A percentile compares a stretch with the other conserved stretches of the same genome.
Conservation (phyloP, 129 eudicot genomes). For the Artemisia argyi region DNA sequence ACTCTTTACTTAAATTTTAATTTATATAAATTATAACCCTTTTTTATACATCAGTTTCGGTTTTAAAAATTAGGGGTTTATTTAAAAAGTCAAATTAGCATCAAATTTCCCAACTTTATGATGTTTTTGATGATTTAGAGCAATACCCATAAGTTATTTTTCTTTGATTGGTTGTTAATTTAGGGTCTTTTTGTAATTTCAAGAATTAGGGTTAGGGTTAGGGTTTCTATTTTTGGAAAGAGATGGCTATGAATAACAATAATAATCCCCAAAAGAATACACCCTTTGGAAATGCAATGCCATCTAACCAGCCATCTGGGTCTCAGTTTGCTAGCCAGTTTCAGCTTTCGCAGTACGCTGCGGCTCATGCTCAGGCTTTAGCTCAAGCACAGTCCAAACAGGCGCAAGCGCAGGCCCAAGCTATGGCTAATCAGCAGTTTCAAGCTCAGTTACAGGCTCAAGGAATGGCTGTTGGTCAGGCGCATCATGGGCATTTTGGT, state of each 20-base stretch:
- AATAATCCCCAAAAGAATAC: constrained; percentile 9
- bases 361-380: constrained; percentile 15
- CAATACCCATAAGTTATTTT: not conserved
- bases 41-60: not conserved
- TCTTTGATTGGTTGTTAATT: not conserved
- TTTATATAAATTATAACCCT: too few species aligned
- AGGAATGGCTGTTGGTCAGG: not conserved
- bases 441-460: constrained; percentile 19
- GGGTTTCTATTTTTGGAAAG: constrained; percentile 3
- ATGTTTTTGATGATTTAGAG: not conserved
- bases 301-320: constrained; percentile 4
- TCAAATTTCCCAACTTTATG: not conserved
- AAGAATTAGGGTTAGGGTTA: constrained; percentile 16
- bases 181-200: not conserved
- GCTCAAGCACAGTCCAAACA: constrained; percentile 13
- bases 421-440: constrained; percentile 5
- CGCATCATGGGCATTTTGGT: constrained; percentile 4
- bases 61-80: not conserved
- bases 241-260: not conserved
- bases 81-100: not conserved
- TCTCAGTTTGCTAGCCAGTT: constrained; percentile 13
- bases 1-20: too few species aligned
- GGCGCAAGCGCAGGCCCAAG: constrained; percentile 17
- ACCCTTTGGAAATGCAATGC: not conserved
- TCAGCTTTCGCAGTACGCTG: constrained; percentile 18